Evolutionary conservation across 2,329 filamentous ascomycete genomes (phyloP).

Genomic region (Aphanocladium album): DNA sequence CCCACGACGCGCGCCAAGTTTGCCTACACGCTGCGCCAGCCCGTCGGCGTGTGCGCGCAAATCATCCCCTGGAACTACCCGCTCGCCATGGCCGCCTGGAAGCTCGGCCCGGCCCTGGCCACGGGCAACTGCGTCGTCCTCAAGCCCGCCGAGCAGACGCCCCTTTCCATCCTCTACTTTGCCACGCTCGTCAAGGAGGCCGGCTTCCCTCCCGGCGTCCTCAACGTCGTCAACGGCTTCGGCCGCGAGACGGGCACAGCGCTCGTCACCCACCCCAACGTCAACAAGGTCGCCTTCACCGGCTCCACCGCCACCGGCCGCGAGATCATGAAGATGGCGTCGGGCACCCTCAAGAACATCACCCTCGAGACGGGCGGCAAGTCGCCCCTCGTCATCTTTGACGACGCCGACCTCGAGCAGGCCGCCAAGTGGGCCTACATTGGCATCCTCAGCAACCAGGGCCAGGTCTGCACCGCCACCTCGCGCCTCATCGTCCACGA

Average conservation of each 20-base stretch:
- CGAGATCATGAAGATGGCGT: slow-evolving; percentile 70
- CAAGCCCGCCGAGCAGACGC: slow-evolving; percentile 64
- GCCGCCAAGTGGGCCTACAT: slow-evolving; percentile 55
- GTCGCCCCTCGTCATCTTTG: slow-evolving; percentile 58
- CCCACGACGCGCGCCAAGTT: slow-evolving; percentile 64
- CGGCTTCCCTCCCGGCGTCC: slow-evolving; percentile 71
- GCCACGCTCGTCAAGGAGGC: slow-evolving; percentile 64
- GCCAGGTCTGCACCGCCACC: slow-evolving; percentile 62
- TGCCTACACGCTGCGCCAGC: slow-evolving; percentile 70
- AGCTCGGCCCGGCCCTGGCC: slow-evolving; percentile 66
- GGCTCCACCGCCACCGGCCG: slow-evolving; percentile 68
- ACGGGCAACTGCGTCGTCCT: slow-evolving; percentile 60
- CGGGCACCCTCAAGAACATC: slow-evolving; percentile 61
- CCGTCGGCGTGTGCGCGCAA: slow-evolving; percentile 68
- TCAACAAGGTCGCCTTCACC: slow-evolving; percentile 77
- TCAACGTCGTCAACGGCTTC: slow-evolving; percentile 71
- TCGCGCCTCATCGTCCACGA: slow-evolving; percentile 62
- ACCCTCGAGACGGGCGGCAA: slow-evolving; percentile 65
- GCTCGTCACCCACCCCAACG: slow-evolving; percentile 59
- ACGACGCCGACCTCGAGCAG: slow-evolving; percentile 61
- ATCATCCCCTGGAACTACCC: slow-evolving; percentile 77
- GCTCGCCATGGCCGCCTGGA: slow-evolving; percentile 51
- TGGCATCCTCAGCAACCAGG: slow-evolving; percentile 55
- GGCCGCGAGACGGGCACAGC: slow-evolving; percentile 64
- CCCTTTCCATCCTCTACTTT: slow-evolving; percentile 59